Base-by-base conservation (phyloP, 148 eudicot species). In the Nepenthes mirabilis region DNA sequence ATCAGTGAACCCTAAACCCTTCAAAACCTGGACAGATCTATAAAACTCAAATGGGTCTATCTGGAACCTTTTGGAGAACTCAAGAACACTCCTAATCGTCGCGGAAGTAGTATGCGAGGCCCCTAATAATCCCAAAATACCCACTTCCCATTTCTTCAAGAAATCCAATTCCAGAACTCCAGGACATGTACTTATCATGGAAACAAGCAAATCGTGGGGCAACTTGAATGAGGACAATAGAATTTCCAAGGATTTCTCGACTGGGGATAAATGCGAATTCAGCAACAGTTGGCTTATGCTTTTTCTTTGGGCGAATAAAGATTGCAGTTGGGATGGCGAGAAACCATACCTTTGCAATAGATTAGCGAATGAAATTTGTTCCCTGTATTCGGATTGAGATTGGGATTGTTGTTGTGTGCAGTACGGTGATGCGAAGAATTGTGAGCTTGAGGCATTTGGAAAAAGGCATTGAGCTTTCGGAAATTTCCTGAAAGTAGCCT, bases 331-430 rank as follows among this genome's bases (percentile, higher is more conserved):
- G 43, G 86, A 76, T 36, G 68, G 47, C 0, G 82, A 83, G 36
- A 85, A 83, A 47, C 90, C 95, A 63, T 77, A 85, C 75, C 80
- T 82, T 63, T 76, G 87, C 33, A 91, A 65, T 23, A 87, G 70
- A 64, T 68, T 78, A 33, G 78, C 75, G 37, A 75, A 74, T 49
- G 82, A 68, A 65, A 74, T 66, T n/a, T 74, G 71, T 64, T 72
- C 80, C 61, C 73, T 64, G 69, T 68, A 68, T 34, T 65, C 65
- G 53, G 83, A 52, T 4, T 40, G 45, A 3, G 4, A 8, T 40
- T 40, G 45, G 45, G 8, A 8, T 8, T 40, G 45, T 8, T 3
- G 45, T 40, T 4, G 8, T 40, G 45, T 23, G 23, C 23, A 23
- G 23, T 23, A 23, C 23, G 23, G 23, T 23, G 23, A 23, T 23